These are phyloP conservation scores for Clausena lansium DNA, from an alignment of 345 rosid genomes.

Conservation along the genomic window DNA sequence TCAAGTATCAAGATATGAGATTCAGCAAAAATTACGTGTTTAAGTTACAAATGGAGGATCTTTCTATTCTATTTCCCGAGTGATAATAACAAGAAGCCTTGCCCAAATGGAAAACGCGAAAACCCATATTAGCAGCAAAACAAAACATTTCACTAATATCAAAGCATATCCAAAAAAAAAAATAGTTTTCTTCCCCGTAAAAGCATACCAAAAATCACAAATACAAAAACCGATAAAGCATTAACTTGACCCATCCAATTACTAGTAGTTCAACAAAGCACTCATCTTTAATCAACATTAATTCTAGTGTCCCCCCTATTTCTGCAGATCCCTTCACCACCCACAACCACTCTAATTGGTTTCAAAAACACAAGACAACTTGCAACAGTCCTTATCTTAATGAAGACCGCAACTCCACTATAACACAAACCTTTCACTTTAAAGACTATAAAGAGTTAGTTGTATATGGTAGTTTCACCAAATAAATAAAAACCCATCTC, in stretches of 20 bases:
- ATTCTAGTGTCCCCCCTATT: constrained; percentile 19
- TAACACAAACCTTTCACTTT: constrained; percentile 19
- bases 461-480: constrained; percentile 10
- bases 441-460: constrained; percentile 20
- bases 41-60: neutral
- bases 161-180: neutral
- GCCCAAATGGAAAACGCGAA: neutral
- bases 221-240: neutral
- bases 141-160: neutral
- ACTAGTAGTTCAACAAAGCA: constrained; percentile 1
- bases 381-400: neutral
- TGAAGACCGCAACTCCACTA: constrained; percentile 18
- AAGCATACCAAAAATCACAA: constrained; percentile 1
- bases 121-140: neutral
- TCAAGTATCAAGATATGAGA: neutral
- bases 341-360: constrained; percentile 21
- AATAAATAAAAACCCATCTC: constrained; percentile 15
- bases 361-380: constrained; percentile 6
- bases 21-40: neutral
- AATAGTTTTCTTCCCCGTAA: neutral
- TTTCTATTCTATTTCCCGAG: neutral
- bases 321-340: constrained; percentile 6
- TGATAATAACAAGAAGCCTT: neutral
- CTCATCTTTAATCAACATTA: constrained; percentile 17
- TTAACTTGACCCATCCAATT: constrained; percentile 15